Evolutionary conservation across 2,329 filamentous ascomycete species (phyloP).

Genomic region (Coniochaeta prunicola): DNA sequence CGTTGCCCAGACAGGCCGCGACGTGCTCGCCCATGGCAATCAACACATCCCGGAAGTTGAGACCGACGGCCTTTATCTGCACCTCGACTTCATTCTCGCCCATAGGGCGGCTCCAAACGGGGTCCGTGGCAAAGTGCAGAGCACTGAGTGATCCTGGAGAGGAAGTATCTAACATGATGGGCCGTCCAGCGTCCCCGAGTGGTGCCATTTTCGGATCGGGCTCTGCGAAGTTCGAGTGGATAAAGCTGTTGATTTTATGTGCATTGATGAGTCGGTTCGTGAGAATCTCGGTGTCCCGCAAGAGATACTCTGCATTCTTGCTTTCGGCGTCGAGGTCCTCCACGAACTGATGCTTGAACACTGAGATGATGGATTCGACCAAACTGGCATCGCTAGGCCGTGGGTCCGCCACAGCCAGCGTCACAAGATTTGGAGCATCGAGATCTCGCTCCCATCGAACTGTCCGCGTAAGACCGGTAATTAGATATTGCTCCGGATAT

Average conservation of each 20-base stretch:
- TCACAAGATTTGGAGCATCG: background rate
- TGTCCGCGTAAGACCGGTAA: background rate
- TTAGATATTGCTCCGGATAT: background rate
- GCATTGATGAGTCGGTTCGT: background rate
- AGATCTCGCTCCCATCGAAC: background rate
- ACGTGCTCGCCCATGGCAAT: conserved; percentile 18
- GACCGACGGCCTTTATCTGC: conserved; percentile 18
- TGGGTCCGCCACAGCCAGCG: background rate
- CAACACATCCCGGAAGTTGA: conserved; percentile 30
- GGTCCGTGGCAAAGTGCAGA: background rate
- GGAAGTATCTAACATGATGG: background rate
- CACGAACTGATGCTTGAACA: background rate
- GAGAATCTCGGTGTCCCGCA: background rate
- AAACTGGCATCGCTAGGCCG: background rate
- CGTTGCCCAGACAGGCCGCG: conserved; percentile 16
- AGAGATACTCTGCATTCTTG: background rate
- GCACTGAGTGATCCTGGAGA: background rate
- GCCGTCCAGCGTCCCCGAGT: background rate
- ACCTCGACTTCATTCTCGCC: conserved; percentile 21
- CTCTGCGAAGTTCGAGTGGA: background rate
- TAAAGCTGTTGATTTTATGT: background rate
- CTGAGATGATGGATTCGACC: background rate
- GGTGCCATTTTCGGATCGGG: background rate
- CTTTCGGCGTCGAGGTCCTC: background rate
- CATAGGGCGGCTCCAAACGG: conserved; percentile 5